Percentiles rank a stretch among this genome's conserved stretches.
Conservation (phyloP, 768 basidiomycete species). For the Tulasnella sp. region DNA sequence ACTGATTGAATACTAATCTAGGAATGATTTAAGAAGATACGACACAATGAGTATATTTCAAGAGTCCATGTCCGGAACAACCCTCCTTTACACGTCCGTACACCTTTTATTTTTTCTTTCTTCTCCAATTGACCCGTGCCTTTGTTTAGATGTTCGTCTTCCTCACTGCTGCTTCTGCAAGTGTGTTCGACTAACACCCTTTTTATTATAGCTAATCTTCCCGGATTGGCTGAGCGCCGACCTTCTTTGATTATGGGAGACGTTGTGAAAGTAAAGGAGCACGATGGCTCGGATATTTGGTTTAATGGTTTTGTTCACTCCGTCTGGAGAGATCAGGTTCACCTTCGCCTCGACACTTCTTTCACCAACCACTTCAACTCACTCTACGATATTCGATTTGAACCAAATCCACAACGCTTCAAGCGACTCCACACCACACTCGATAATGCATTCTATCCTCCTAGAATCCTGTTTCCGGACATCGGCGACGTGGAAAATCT, state of each 20-base stretch:
- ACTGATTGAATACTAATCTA: not conserved
- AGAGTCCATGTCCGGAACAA: no score
- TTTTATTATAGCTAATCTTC: slow-evolving; percentile 33
- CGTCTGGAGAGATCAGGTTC: slow-evolving; percentile 32
- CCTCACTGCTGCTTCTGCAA: not conserved
- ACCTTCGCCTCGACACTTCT: slow-evolving; percentile 33
- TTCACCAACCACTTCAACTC: slow-evolving; percentile 31
- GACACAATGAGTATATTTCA: slow-evolving; percentile 24
- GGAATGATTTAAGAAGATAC: slow-evolving; percentile 25
- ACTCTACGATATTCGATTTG: slow-evolving; percentile 42
- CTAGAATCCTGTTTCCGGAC: slow-evolving; percentile 40
- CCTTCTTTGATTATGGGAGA: slow-evolving; percentile 47
- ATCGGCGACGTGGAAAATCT: slow-evolving; percentile 3
- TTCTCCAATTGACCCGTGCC: not conserved
- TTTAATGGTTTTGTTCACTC: slow-evolving; percentile 37
- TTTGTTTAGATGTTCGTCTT: not conserved
- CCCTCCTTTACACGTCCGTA: no score
- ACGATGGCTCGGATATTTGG: slow-evolving; percentile 20
- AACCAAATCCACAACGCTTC: slow-evolving; percentile 35
- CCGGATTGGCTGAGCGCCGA: slow-evolving; percentile 43
- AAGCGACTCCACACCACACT: slow-evolving; percentile 37
- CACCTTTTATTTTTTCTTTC: not conserved
- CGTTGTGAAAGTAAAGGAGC: slow-evolving; percentile 27
- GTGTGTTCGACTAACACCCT: no score
- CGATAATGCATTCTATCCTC: slow-evolving; percentile 30